Evolutionary conservation across 202 grass and related monocot genomes (phyloP), one percentile per base, ranked within the genome.

Genomic region (Carex arenaria): DNA sequence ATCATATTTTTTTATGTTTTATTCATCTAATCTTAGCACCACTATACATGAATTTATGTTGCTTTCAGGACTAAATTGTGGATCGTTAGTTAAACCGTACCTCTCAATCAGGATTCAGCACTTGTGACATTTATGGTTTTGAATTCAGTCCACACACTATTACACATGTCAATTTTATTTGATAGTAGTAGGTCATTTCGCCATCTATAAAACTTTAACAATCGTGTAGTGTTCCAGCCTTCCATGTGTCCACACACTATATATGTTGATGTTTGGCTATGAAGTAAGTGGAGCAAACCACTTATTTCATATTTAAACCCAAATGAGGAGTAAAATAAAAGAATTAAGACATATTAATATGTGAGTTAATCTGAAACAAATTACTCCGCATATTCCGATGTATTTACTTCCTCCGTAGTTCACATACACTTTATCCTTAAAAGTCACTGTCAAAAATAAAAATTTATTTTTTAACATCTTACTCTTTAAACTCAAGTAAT

Each of bases 61-160:
- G 53, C 73, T 77, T 77, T 77, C 72, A 57, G 72, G 51, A 36
- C 26, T 56, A 56, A 56, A 34, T 9, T 77, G 72, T 57, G 52
- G 52, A 7, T 77, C 36, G 72, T 77, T 75, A 18, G 72, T 75
- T 77, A 77, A 8, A 57, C 28, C 72, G 14, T 77, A 77, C 7
- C 72, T 78, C 73, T 78, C 73, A 78, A 78, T 60, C 73, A 59
- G 73, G 73, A 14, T 60, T 59, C 26, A 78, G n/a, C 30, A n/a
- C 15, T 78, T 60, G 4, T 26, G 53, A 78, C 53, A 78, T 45
- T 70, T 60, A 5, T 78, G 28, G 42, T 49, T 51, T 49, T 72
- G 10, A 72, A 72, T 72, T 51, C 52, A 57, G 15, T 1, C 52
- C 72, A 56, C 56, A 55, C 0, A 75, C 53, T 78, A 78, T 45